These are phyloP conservation scores for Fonsecaea nubica DNA, from an alignment of 2,329 filamentous ascomycete species.

Conservation along the genomic window DNA sequence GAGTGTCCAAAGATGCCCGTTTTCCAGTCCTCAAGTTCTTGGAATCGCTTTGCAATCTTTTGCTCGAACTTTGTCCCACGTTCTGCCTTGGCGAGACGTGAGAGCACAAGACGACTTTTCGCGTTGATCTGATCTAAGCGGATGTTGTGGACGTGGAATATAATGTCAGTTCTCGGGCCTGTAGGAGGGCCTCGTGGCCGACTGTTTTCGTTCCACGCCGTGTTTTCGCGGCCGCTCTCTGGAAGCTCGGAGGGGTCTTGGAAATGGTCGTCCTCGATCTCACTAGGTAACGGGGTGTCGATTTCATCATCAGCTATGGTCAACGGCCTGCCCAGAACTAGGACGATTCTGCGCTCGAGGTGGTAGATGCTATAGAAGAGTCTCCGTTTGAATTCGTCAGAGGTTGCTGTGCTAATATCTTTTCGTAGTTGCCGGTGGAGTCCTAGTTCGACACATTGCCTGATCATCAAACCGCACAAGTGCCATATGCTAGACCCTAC, in stretches of 20 bases:
- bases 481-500: constrained; percentile 26
- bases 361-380: constrained; percentile 24
- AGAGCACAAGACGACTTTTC: constrained; percentile 20
- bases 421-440: constrained; percentile 21
- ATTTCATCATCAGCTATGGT: constrained; percentile 25
- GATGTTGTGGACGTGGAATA: constrained; percentile 19
- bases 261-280: constrained; percentile 18
- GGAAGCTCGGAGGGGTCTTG: background rate
- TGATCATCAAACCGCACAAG: constrained; percentile 24
- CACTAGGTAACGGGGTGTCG: constrained; percentile 14
- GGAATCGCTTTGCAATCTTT: constrained; percentile 25
- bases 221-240: background rate
- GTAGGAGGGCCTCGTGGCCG: background rate
- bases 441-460: constrained; percentile 27
- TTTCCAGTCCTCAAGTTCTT: constrained; percentile 26
- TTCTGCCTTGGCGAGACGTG: constrained; percentile 7
- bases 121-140: constrained; percentile 23
- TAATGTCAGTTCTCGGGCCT: background rate
- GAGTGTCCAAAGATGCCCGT: constrained; percentile 13
- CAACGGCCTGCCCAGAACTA: constrained; percentile 25
- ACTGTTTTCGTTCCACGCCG: background rate
- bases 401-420: background rate
- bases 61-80: constrained; percentile 11
- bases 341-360: constrained; percentile 23
- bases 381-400: constrained; percentile 19